Percentiles rank a stretch among this genome's conserved stretches.
phyloP scores from a whole-genome alignment of 345 rosid species.

The Aurinia saxatilis region DNA sequence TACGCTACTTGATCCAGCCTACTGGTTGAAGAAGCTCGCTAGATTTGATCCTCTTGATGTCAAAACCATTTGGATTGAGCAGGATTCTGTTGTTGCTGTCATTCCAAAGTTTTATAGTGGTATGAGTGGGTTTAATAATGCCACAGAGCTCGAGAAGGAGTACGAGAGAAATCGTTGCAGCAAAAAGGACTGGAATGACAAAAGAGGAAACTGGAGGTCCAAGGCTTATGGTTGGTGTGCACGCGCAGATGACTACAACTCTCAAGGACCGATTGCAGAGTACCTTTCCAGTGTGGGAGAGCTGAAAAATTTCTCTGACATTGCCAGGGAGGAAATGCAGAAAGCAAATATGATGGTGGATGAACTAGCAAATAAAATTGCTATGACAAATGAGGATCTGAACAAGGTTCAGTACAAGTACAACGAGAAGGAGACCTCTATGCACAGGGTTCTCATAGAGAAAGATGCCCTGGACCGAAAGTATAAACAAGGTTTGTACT shows the following conservation, averaged over 20 bases:
- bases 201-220: conserved; percentile 30
- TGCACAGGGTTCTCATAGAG: conserved; percentile 56
- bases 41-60: conserved; percentile 50
- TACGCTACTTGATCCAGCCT: conserved; percentile 28
- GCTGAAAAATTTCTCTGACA: conserved; percentile 47
- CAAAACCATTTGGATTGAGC: conserved; percentile 38
- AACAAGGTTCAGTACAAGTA: conserved; percentile 38
- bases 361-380: conserved; percentile 48
- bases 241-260: conserved; percentile 53
- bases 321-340: conserved; percentile 38
- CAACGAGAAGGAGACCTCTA: conserved; percentile 47
- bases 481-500: conserved; percentile 54
- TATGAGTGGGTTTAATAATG: conserved; percentile 54
- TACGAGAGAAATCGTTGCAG: conserved; percentile 42
- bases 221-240: conserved; percentile 71
- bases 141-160: conserved; percentile 51
- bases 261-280: conserved; percentile 55
- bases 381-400: conserved; percentile 51
- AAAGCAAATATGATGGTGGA: conserved; percentile 36
- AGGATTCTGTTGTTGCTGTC: conserved; percentile 31
- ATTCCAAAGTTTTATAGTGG: conserved; percentile 43
- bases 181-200: conserved; percentile 48
- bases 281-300: conserved; percentile 50
- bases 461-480: conserved; percentile 56
- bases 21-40: conserved; percentile 56